Conservation (phyloP, 345 rosid genomes). For the Syzygium oleosum region DNA sequence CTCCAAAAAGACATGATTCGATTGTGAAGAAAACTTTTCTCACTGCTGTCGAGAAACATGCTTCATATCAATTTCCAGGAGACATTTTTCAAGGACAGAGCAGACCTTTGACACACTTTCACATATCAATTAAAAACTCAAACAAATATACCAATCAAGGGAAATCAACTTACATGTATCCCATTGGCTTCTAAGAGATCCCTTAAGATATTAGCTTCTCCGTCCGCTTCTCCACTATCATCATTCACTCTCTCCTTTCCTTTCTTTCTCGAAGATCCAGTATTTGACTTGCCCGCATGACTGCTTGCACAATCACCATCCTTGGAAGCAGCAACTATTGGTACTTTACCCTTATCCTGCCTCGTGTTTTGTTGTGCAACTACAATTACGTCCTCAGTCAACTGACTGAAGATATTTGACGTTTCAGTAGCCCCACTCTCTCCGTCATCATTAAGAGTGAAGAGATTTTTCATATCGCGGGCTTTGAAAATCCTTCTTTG, state of each 20-base stretch:
- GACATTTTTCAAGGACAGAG: neutral
- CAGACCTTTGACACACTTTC: neutral
- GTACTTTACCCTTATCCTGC: constrained; percentile 11
- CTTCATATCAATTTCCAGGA: neutral
- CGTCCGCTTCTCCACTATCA: constrained; percentile 37
- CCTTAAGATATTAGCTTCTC: constrained; percentile 73
- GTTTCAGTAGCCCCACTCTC: constrained; percentile 72
- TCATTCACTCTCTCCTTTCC: constrained; percentile 38
- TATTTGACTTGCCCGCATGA: constrained; percentile 17
- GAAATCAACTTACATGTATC: constrained; percentile 60
- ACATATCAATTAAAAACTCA: neutral
- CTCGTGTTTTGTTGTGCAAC: constrained; percentile 38
- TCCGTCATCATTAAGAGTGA: constrained; percentile 61
- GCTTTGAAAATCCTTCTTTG: constrained; percentile 94
- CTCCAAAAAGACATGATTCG: neutral
- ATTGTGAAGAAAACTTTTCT: neutral
- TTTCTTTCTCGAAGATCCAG: constrained; percentile 24
- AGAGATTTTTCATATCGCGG: constrained; percentile 95
- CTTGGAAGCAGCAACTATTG: constrained; percentile 9
- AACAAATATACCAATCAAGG: neutral
- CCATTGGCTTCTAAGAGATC: constrained; percentile 80
- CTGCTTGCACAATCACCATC: constrained; percentile 12
- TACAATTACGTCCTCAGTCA: constrained; percentile 61
- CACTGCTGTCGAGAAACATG: neutral
- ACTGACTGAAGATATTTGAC: constrained; percentile 76